Conservation (phyloP, 805 yeast species). For the Lipomyces anomalus region DNA sequence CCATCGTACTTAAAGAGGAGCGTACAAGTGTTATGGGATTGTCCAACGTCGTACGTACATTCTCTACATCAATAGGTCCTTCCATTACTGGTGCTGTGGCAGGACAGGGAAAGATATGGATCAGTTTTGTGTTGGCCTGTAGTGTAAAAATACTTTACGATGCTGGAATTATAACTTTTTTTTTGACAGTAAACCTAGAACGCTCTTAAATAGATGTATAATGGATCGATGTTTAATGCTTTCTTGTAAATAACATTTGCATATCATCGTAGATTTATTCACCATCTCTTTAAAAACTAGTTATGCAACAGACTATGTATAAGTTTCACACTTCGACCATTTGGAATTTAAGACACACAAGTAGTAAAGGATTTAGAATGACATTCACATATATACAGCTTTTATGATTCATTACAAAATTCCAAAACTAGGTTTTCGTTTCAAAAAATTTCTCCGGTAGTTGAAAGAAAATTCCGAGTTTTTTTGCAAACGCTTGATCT, state of each 20-base stretch:
- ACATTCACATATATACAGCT: no score
- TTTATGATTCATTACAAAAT: no score
- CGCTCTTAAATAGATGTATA: no score
- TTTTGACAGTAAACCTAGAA: not conserved
- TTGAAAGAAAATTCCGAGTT: conserved; percentile 47
- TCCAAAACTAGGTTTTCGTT: no score
- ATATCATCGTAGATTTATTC: no score
- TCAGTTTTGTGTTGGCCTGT: conserved; percentile 33
- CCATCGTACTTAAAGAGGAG: conserved; percentile 56
- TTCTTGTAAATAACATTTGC: no score
- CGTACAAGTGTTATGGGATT: conserved; percentile 74
- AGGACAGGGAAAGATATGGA: conserved; percentile 30
- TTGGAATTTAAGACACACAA: no score
- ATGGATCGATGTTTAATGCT: no score
- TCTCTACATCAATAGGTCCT: conserved; percentile 79
- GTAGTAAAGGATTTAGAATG: no score
- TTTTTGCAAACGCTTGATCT: conserved; percentile 65
- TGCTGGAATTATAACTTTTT: conserved; percentile 23
- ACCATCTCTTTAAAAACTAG: no score
- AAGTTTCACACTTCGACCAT: no score
- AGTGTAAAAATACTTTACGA: conserved; percentile 32
- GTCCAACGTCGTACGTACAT: conserved; percentile 77
- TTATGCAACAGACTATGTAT: no score
- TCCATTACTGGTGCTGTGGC: conserved; percentile 70
- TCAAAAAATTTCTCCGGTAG: conserved; percentile 70